Base-by-base conservation (phyloP, 805 yeast genomes). In the Kazachstania taianensis region DNA sequence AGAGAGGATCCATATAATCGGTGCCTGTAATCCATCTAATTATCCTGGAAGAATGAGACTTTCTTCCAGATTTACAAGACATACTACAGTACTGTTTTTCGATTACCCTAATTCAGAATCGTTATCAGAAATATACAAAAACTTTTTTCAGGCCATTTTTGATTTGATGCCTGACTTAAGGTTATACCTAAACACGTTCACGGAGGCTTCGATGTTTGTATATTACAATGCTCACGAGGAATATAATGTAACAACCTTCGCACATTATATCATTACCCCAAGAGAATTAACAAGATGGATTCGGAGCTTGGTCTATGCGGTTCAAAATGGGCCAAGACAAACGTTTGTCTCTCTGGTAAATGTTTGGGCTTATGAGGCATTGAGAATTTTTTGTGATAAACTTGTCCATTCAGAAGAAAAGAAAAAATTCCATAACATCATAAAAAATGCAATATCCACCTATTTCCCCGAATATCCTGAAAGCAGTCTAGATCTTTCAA, bases 251-350 rank as follows among this genome's bases (percentile, higher is more conserved):
- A 38, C 39, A 0, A 40, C 45, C 0, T 73, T 67, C 20, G 60
- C 72, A 1, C 89, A 82, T 50, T 84, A 85, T 48, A 62, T 83
- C 1, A 81, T 79, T 51, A 78, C 94, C 16, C 97, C 97, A 0
- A 74, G 97, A 54, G 97, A 87, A 53, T 65, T 87, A 10, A 85
- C 96, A 0, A 63, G 97, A 39, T 84, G 94, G 94, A 65, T 74
- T 1, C 67, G 81, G 39, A 94, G 95, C n/a, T 56, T 87, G 1
- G 66, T 73, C 31, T 71, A 69, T 24, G 73, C 76, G 0, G 46
- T 71, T 22, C 55, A 48, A 36, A 62, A 57, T 7, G 54, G 57
- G 3, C 66, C 62, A 1, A 50, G 59, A 10, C 42, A 65, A 6
- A 40, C 56, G 1, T 48, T 76, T 16, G 57, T 60, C 4, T 69